Evolutionary conservation across 2,329 filamentous ascomycete species (phyloP).

Genomic region (Calonectria honghensis): DNA sequence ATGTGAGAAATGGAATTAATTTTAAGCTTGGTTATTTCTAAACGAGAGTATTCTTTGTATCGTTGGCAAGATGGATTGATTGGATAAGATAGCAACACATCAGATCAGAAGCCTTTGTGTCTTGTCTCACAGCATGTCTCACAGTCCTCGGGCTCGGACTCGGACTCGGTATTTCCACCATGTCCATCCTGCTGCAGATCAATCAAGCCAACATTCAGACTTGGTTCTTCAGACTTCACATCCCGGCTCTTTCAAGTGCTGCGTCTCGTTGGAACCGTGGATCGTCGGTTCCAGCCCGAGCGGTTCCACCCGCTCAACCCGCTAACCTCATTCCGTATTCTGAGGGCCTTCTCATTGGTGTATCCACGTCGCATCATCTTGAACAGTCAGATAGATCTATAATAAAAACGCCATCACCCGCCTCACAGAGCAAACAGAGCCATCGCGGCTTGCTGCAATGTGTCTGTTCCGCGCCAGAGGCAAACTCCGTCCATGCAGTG

Average conservation of each 20-base stretch:
- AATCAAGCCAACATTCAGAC: not conserved
- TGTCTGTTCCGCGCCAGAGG: constrained; percentile 6
- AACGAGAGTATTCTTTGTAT: constrained; percentile 31
- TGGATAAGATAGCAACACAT: not conserved
- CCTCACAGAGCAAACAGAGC: not conserved
- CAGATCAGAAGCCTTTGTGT: not conserved
- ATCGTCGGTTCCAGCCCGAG: constrained; percentile 19
- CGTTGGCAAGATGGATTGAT: not conserved
- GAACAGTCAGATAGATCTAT: constrained; percentile 11
- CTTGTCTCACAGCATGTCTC: not conserved
- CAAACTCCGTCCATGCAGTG: not conserved
- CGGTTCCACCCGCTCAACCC: constrained; percentile 13
- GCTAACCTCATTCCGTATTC: constrained; percentile 42
- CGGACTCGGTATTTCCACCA: constrained; percentile 16
- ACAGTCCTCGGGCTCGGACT: constrained; percentile 13
- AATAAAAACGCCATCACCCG: constrained; percentile 23
- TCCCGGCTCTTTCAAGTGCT: not conserved
- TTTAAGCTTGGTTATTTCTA: constrained; percentile 17
- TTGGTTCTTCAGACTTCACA: not conserved
- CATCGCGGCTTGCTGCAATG: constrained; percentile 16
- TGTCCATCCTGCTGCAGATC: constrained; percentile 6
- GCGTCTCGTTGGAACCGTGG: not conserved
- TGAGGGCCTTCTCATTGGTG: constrained; percentile 34
- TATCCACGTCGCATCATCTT: constrained; percentile 1
- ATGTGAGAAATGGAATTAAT: constrained; percentile 19